Conservation (phyloP, 148 eudicot genomes). For the Hydrangea macrophylla region DNA sequence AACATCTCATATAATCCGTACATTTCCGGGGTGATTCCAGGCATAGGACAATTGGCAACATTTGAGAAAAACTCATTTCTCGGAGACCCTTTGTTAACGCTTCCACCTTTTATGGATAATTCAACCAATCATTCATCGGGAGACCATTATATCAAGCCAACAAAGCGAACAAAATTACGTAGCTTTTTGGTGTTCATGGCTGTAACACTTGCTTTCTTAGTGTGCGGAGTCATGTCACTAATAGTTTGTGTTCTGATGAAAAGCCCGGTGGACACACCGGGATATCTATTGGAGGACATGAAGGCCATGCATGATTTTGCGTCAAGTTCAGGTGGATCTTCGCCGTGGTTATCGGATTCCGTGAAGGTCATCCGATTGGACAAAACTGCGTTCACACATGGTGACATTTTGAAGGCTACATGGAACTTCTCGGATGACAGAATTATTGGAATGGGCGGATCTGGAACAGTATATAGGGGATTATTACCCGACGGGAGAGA, state of each 20-base stretch:
- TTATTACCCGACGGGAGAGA: conserved; percentile 78
- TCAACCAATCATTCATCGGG: conserved; percentile 16
- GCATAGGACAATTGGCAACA: conserved; percentile 75
- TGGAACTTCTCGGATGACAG: conserved; percentile 61
- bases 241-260: conserved; percentile 35
- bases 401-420: conserved; percentile 78
- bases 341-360: conserved; percentile 57
- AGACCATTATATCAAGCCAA: background rate
- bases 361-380: conserved; percentile 71
- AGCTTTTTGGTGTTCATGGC: conserved; percentile 39
- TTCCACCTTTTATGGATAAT: conserved; percentile 51
- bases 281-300: conserved; percentile 29
- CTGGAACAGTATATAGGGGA: conserved; percentile 77
- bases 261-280: conserved; percentile 25
- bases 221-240: conserved; percentile 46
- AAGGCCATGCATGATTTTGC: conserved; percentile 23
- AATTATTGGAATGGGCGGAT: conserved; percentile 84
- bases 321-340: conserved; percentile 57
- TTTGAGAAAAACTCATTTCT: conserved; percentile 71
- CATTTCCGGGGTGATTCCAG: conserved; percentile 67
- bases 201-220: conserved; percentile 45
- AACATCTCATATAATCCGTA: conserved; percentile 76
- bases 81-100: conserved; percentile 60
- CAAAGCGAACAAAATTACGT: conserved; percentile 22
- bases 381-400: conserved; percentile 70